A percentile compares a stretch with the other conserved stretches of the same genome.
phyloP scores from a whole-genome alignment of 169 alveolate genomes.

The Cryptosporidium felis region DNA sequence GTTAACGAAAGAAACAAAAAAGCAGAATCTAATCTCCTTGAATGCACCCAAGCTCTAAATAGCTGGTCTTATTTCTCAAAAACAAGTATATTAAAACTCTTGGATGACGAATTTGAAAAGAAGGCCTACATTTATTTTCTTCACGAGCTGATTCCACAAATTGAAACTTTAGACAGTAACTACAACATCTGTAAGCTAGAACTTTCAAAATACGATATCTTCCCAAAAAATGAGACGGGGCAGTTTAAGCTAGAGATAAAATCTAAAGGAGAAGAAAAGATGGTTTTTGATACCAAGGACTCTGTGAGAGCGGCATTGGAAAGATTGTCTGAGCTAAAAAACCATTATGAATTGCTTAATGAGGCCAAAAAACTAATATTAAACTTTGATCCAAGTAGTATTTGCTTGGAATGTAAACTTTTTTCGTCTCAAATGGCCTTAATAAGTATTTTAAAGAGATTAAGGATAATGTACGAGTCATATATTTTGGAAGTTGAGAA shows the following conservation, averaged over 20 bases:
- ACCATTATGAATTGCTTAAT: neutral
- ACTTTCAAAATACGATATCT: neutral
- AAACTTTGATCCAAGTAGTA: neutral
- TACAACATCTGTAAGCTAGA: neutral
- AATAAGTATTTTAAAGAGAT: conserved; percentile 8
- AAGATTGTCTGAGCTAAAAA: neutral
- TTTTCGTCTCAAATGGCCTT: conserved; percentile 42
- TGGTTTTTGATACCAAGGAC: conserved; percentile 8
- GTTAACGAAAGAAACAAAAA: too few species aligned
- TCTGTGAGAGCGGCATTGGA: neutral
- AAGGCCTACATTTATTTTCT: neutral
- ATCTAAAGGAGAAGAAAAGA: neutral
- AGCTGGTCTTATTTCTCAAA: conserved; percentile 36
- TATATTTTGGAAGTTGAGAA: neutral
- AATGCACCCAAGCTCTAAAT: conserved; percentile 30
- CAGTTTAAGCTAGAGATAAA: neutral
- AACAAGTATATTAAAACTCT: neutral
- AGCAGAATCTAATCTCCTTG: neutral
- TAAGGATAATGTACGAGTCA: neutral
- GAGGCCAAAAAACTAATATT: neutral
- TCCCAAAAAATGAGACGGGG: neutral
- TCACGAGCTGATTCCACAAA: conserved; percentile 3
- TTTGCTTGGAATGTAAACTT: conserved; percentile 17
- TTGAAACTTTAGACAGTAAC: neutral
- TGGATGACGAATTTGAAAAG: neutral